Evolutionary conservation across 306 rosid species (phyloP), one percentile per base, ranked within the genome.

Genomic region (Casuarina cunninghamiana): DNA sequence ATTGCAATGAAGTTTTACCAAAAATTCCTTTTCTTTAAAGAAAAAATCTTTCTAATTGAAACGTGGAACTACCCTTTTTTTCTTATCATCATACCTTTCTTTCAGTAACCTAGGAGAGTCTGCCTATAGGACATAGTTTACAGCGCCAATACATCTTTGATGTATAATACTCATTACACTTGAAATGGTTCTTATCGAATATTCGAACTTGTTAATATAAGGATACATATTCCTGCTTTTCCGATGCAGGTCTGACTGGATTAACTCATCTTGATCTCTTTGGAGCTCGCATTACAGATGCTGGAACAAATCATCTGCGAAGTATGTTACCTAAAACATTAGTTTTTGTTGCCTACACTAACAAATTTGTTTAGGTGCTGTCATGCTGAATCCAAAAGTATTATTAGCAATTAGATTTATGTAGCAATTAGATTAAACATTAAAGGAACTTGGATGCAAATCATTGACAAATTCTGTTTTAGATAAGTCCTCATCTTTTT

Each of bases 221-320:
- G 3, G 66, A 72, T 42, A 67, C 79, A 42, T 80, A 49, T 39
- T 67, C 71, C 62, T 77, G 49, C 78, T 75, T 60, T 74, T 6
- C 26, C 32, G 41, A 77, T 85, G 83, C 93, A 95, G 98, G 89
- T 87, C 83, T 95, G 88, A 93, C 94, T 43, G 88, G 90, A 58
- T 92, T 95, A 80, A 91, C 89, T 10, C 96, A 92, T 78, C 88
- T 95, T 76, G 98, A 95, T 89, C 93, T 95, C 71, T 95, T 95
- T 67, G 97, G 97, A 55, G 98, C 98, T 58, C 93, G 85, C 66
- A 90, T 95, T 76, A 86, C 97, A 45, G 98, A 95, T 77, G 75
- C 84, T 45, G 98, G 98, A 86, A 92, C 96, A 62, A 84, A 81
- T 73, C 77, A 87, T 85, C 83, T 95, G 81, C 89, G 77, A 79